These are phyloP conservation scores for Candida endomychidarum DNA, from an alignment of 805 yeast genomes.

Conservation along the genomic window DNA sequence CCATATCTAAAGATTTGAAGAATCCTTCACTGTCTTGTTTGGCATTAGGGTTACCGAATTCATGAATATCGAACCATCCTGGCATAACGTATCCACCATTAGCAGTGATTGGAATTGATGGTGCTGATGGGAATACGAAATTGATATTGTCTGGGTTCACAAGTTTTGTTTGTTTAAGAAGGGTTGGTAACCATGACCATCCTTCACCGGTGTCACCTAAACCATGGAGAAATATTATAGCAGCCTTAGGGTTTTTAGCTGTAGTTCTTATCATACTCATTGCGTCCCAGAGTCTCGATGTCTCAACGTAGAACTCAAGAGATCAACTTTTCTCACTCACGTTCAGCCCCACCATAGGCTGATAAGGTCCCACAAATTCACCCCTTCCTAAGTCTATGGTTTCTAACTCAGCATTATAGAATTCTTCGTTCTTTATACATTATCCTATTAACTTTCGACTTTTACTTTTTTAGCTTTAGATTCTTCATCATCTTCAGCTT, in stretches of 20 bases:
- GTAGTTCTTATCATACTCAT: slow-evolving; percentile 5
- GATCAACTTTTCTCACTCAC: too few relatives aligned
- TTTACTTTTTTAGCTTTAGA: background rate
- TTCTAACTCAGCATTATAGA: too few relatives aligned
- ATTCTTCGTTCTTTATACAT: too few relatives aligned
- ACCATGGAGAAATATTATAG: slow-evolving; percentile 73
- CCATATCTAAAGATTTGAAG: slow-evolving; percentile 40
- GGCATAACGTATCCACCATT: slow-evolving; percentile 71
- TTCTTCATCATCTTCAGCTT: slow-evolving; percentile 1
- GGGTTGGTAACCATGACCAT: slow-evolving; percentile 79
- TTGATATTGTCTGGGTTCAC: slow-evolving; percentile 52
- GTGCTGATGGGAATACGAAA: slow-evolving; percentile 92
- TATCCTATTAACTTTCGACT: background rate
- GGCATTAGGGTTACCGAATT: slow-evolving; percentile 48
- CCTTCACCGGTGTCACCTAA: slow-evolving; percentile 90
- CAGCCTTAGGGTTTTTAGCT: slow-evolving; percentile 3
- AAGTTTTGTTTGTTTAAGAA: slow-evolving; percentile 45
- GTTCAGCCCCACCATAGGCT: background rate
- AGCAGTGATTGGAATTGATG: slow-evolving; percentile 63
- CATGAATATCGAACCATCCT: slow-evolving; percentile 81
- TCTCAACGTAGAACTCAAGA: too few relatives aligned
- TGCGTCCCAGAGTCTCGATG: too few relatives aligned
- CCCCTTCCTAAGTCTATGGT: too few relatives aligned
- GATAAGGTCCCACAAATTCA: too few relatives aligned
- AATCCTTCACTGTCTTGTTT: slow-evolving; percentile 57